Base-by-base conservation (phyloP, 2,329 filamentous ascomycete species). In the Aspergillus candidus region DNA sequence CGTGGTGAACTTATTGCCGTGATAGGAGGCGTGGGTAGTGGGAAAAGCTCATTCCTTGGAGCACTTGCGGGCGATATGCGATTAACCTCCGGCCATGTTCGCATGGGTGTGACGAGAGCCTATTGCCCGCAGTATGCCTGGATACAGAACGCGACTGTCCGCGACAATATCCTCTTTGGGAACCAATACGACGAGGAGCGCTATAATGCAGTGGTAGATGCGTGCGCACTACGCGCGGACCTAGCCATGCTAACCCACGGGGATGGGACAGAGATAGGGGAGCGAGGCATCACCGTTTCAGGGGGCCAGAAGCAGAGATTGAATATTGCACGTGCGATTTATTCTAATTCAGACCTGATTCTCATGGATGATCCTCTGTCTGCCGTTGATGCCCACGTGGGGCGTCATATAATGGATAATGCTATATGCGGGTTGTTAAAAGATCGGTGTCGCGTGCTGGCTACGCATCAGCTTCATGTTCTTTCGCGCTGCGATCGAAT, bases 81-180 rank as follows among this genome's bases (percentile, higher is more conserved):
- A n/a, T 33, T 51, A 14, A 54, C 50, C 35, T 89, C 88, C 1
- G 90, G 90, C 17, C 88, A 95, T 50, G 94, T 97, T 86, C 80
- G 89, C 35, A 85, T 84, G 54, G 87, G 90, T 33, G 88, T 88
- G 0, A 83, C 82, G 3, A 77, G 90, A 49, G 88, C 91, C 0
- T 96, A 95, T 58, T 97, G 93, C 53, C 91, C 91, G 0, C 91
- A 98, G 62, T 95, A 95, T 60, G 88, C 93, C 0, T 98, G 93
- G 93, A 95, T 98, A 38, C 91, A 97, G 61, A 97, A 97, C 59
- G 77, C 88, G 0, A 87, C 84, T 1, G 78, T 97, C 3, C 82
- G 81, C 49, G 81, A 95, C 30, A 98, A 98, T 58, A 94, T 98
- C 47, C 68, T 88, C 0, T 97, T 97, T 58, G 91, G 91, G 10